Conservation (phyloP, 2,329 filamentous ascomycete genomes). For the Graphiopsis chlorocephala region DNA sequence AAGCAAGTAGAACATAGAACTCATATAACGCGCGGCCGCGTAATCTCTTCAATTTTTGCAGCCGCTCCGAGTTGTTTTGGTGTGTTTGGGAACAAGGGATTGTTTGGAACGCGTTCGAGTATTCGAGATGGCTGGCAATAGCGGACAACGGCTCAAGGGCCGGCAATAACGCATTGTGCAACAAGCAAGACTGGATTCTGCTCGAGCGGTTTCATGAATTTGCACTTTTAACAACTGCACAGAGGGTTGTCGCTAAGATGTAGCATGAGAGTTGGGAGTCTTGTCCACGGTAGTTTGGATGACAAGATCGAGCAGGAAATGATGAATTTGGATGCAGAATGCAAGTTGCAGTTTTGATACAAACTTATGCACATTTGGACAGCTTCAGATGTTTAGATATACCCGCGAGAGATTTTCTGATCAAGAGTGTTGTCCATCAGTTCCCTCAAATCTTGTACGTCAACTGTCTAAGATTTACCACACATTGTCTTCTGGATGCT, state of each 20-base stretch:
- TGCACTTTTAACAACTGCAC: no score
- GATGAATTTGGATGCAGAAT: neutral
- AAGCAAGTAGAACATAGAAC: neutral
- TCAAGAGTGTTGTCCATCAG: no score
- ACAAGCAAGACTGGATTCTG: neutral
- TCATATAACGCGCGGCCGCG: neutral
- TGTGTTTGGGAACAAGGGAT: no score
- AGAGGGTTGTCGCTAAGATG: no score
- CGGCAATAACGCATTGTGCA: neutral
- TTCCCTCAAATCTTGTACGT: no score
- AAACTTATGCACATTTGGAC: neutral
- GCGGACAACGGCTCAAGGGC: neutral
- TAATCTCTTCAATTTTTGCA: neutral
- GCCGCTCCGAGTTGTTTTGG: neutral
- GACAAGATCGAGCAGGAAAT: neutral
- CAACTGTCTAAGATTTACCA: neutral
- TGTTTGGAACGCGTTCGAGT: no score
- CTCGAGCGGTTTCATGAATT: no score
- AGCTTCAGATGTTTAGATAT: neutral
- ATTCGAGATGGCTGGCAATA: neutral
- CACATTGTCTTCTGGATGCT: no score
- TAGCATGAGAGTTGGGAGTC: no score
- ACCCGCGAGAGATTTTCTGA: no score
- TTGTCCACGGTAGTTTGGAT: neutral
- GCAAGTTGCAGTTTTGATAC: neutral